These are phyloP conservation scores for Phlyctochytrium arcticum DNA, from an alignment of 192 early-diverging fungal species.

Conservation along the genomic window DNA sequence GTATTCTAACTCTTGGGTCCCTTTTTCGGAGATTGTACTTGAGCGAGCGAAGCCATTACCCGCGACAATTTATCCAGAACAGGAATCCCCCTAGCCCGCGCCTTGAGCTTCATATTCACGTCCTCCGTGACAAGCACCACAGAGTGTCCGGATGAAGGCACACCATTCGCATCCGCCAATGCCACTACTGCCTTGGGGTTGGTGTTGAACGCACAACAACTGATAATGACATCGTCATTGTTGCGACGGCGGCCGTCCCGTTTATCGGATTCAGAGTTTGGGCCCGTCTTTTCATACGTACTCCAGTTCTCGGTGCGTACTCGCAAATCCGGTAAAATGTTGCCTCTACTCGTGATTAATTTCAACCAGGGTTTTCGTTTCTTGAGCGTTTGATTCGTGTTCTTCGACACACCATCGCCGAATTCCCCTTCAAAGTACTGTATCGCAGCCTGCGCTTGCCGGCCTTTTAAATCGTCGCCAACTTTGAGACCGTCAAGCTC, in stretches of 20 bases:
- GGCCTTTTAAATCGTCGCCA: not conserved
- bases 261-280: no score
- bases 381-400: conserved; percentile 1
- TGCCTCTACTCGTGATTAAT: conserved; percentile 35
- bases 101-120: conserved; percentile 43
- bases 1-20: no score
- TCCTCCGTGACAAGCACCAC: conserved; percentile 41
- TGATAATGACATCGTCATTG: conserved; percentile 37
- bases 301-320: conserved; percentile 41
- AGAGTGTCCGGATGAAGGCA: no score
- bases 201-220: conserved; percentile 21
- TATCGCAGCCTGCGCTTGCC: conserved; percentile 15
- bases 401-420: not conserved
- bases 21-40: not conserved
- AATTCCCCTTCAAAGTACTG: conserved; percentile 23
- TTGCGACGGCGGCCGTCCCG: conserved; percentile 16
- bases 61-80: not conserved
- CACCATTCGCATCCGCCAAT: not conserved
- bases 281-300: not conserved
- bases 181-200: not conserved
- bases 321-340: conserved; percentile 25
- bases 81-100: conserved; percentile 28
- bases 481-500: conserved; percentile 37
- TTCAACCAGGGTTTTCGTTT: conserved; percentile 17
- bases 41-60: not conserved